Percentiles rank a stretch among this genome's conserved stretches.
Evolutionary conservation across 2,329 filamentous ascomycete genomes (phyloP).

Genomic region (Verticillium nonalfalfae): DNA sequence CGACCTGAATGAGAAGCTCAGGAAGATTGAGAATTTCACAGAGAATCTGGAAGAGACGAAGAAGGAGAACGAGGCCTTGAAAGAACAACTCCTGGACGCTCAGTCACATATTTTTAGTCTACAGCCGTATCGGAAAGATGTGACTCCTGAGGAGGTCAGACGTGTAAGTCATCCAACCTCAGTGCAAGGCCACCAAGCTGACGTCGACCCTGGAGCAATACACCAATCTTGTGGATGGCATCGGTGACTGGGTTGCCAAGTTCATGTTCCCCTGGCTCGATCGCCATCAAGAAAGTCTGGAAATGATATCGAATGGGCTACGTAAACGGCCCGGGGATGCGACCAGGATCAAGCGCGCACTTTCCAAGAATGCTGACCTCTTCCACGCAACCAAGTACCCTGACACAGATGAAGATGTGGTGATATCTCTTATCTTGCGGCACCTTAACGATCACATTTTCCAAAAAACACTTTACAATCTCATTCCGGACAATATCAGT

Average conservation of each 20-base stretch:
- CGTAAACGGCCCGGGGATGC: constrained; percentile 18
- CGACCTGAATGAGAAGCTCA: constrained; percentile 15
- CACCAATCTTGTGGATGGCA: constrained; percentile 22
- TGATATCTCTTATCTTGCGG: constrained; percentile 26
- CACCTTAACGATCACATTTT: constrained; percentile 28
- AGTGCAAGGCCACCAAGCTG: not conserved
- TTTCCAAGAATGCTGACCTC: constrained; percentile 24
- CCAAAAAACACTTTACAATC: constrained; percentile 22
- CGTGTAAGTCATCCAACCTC: constrained; percentile 18
- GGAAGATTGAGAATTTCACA: constrained; percentile 16
- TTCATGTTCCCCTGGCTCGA: constrained; percentile 24
- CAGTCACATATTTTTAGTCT: constrained; percentile 33
- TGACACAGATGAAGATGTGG: constrained; percentile 29
- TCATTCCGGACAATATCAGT: constrained; percentile 14
- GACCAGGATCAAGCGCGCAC: constrained; percentile 15
- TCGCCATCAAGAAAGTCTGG: constrained; percentile 15
- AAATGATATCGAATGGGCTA: constrained; percentile 12
- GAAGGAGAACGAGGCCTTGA: constrained; percentile 19
- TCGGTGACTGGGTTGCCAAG: constrained; percentile 28
- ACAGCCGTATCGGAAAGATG: constrained; percentile 30
- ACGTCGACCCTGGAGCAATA: constrained; percentile 22
- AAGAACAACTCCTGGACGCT: constrained; percentile 24
- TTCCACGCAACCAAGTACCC: constrained; percentile 22
- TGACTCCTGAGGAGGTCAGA: constrained; percentile 27
- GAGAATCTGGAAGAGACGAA: constrained; percentile 14